These are phyloP conservation scores for Colletotrichum limetticola DNA, from an alignment of 2,329 filamentous ascomycete genomes.

Conservation along the genomic window DNA sequence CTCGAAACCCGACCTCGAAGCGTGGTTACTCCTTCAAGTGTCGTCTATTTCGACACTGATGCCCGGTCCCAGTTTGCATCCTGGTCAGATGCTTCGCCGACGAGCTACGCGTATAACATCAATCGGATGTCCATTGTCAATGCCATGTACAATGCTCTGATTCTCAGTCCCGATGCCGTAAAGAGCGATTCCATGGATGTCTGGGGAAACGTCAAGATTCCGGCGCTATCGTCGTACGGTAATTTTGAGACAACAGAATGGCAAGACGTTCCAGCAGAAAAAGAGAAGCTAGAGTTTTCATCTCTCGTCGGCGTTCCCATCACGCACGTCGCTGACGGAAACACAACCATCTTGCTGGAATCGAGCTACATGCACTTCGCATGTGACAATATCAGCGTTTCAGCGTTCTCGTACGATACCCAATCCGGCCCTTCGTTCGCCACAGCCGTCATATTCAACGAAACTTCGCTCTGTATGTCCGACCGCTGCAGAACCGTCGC, in stretches of 20 bases:
- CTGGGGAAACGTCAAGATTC: slow-evolving; percentile 44
- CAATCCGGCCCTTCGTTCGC: not conserved
- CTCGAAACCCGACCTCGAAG: not conserved
- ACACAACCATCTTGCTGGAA: slow-evolving; percentile 18
- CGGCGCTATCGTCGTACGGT: slow-evolving; percentile 21
- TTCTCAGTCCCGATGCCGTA: slow-evolving; percentile 36
- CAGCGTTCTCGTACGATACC: not conserved
- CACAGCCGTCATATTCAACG: not conserved
- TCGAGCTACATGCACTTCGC: slow-evolving; percentile 18
- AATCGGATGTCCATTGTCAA: not conserved
- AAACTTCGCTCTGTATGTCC: not conserved
- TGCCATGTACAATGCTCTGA: slow-evolving; percentile 33
- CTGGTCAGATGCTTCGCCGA: not conserved
- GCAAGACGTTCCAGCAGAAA: not conserved
- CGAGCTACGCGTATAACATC: not conserved
- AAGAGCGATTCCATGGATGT: slow-evolving; percentile 39
- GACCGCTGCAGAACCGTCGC: not conserved
- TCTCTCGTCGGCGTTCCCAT: slow-evolving; percentile 13
- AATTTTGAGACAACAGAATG: not conserved
- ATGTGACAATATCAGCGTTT: slow-evolving; percentile 3
- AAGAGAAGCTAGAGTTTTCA: not conserved
- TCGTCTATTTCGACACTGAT: not conserved
- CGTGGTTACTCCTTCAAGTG: not conserved
- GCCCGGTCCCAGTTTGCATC: not conserved
- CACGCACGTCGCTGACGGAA: not conserved